A percentile compares a stretch with the other conserved stretches of the same genome.
phyloP scores from a whole-genome alignment of 768 basidiomycete genomes.

The Kwoniella sp. region DNA sequence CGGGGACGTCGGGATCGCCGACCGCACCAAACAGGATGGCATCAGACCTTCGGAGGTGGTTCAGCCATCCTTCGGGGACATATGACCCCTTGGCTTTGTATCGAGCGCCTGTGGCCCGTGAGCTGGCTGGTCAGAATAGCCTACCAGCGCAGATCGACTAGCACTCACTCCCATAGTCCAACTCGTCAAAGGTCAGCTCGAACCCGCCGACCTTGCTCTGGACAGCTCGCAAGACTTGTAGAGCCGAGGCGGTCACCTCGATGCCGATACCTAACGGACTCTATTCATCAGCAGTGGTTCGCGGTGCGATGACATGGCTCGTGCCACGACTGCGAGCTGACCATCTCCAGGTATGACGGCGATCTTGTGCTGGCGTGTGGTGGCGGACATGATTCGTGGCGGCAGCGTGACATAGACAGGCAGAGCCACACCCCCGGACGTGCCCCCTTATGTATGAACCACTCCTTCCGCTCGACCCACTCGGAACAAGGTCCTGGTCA shows the following conservation, averaged over 20 bases:
- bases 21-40: constrained; percentile 55
- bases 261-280: constrained; percentile 53
- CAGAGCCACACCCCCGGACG: too few relatives aligned
- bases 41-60: constrained; percentile 32
- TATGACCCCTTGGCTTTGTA: constrained; percentile 56
- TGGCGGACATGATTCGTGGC: not conserved
- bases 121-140: not conserved
- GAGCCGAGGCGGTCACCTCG: constrained; percentile 53
- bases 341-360: constrained; percentile 23
- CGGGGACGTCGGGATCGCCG: constrained; percentile 58
- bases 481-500: too few relatives aligned
- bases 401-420: too few relatives aligned
- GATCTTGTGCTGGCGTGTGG: constrained; percentile 11
- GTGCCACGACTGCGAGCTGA: not conserved
- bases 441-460: too few relatives aligned
- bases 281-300: not conserved
- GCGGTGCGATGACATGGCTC: not conserved
- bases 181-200: constrained; percentile 53
- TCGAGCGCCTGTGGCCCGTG: constrained; percentile 8
- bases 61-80: constrained; percentile 51
- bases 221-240: constrained; percentile 5
- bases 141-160: too few relatives aligned
- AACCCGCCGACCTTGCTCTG: constrained; percentile 49
- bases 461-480: too few relatives aligned
- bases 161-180: constrained; percentile 47